Evolutionary conservation across 208 protist species (phyloP), one percentile per base, ranked within the genome.

Genomic region (Trypanosoma caninum): DNA sequence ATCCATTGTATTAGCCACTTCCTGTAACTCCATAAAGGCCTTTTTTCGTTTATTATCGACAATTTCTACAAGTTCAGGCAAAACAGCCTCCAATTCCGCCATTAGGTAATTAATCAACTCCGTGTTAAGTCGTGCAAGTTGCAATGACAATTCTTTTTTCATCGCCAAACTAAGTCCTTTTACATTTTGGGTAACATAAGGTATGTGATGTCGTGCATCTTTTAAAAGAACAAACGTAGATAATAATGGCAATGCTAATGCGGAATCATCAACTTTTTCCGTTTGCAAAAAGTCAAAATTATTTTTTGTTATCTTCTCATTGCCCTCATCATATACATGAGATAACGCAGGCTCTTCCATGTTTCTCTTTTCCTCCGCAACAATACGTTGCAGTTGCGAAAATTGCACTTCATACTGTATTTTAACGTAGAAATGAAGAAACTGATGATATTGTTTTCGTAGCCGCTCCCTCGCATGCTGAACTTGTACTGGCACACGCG

Each of bases 41-140:
- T 10, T 8, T 2, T 52, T 37, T 8, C 55, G 45, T 30, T 70
- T 33, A 2, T 48, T 10, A 27, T 52, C 41, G 34, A 46, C 62
- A 6, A 59, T 22, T 22, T 37, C 25, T 2, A 47, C 56, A 57
- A 70, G 33, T 11, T 38, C 65, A 31, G 35, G 55, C 9, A 70
- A 23, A 9, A 38, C 47, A n/a, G 7, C 35, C n/a, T 8, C 28
- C 2, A 70, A 35, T 28, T 64, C 65, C 35, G 82, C 78, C 8
- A 85, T 57, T 23, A 94, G 80, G 42, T 81, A 82, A 53, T 94
- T 94, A 41, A 94, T 89, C 3, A 94, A 64, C 63, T 90, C 87
- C 53, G 87, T 94, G 69, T 89, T 91, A 28, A 91, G 48, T 31
- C 82, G 83, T 2, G 83, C 84, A 6, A 94, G 61, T 3, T 70